phyloP scores from a whole-genome alignment of 2,329 filamentous ascomycete species.

The Diaporthe sp. region DNA sequence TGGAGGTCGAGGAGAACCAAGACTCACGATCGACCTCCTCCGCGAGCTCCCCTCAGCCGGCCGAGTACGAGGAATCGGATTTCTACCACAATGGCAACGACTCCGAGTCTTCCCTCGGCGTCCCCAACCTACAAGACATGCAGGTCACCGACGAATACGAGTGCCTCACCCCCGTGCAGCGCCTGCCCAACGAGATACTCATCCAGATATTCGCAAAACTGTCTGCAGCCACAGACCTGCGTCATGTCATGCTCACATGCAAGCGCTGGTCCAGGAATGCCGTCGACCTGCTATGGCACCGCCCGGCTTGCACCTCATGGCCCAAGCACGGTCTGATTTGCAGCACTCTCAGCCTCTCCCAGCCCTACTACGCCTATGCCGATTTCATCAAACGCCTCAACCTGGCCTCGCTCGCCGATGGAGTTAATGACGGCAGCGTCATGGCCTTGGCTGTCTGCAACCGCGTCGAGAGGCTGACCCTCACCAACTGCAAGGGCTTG shows the following conservation, averaged over 20 bases:
- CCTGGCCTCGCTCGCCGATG: slow-evolving; percentile 81
- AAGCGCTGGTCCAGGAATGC: slow-evolving; percentile 93
- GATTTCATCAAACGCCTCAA: slow-evolving; percentile 95
- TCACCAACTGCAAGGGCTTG: slow-evolving; percentile 89
- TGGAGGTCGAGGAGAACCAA: slow-evolving; percentile 57
- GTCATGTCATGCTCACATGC: slow-evolving; percentile 93
- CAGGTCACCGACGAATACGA: slow-evolving; percentile 76
- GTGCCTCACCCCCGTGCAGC: slow-evolving; percentile 83
- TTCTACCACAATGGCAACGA: slow-evolving; percentile 92
- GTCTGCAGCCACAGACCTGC: slow-evolving; percentile 80
- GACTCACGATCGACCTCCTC: slow-evolving; percentile 75
- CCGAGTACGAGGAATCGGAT: slow-evolving; percentile 92
- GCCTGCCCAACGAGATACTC: slow-evolving; percentile 93
- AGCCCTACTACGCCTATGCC: slow-evolving; percentile 90
- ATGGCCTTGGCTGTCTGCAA: slow-evolving; percentile 87
- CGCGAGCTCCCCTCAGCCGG: slow-evolving; percentile 80
- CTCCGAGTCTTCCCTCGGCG: slow-evolving; percentile 90
- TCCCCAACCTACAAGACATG: slow-evolving; percentile 83
- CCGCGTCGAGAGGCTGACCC: slow-evolving; percentile 89
- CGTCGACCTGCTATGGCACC: slow-evolving; percentile 94
- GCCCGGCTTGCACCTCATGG: slow-evolving; percentile 92
- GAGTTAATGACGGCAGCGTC: slow-evolving; percentile 90
- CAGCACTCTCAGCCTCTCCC: slow-evolving; percentile 77
- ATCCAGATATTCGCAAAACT: slow-evolving; percentile 93
- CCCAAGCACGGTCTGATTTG: slow-evolving; percentile 85